Evolutionary conservation across 345 rosid genomes (phyloP), one percentile per base, ranked within the genome.

Genomic region (Camelina hispida): DNA sequence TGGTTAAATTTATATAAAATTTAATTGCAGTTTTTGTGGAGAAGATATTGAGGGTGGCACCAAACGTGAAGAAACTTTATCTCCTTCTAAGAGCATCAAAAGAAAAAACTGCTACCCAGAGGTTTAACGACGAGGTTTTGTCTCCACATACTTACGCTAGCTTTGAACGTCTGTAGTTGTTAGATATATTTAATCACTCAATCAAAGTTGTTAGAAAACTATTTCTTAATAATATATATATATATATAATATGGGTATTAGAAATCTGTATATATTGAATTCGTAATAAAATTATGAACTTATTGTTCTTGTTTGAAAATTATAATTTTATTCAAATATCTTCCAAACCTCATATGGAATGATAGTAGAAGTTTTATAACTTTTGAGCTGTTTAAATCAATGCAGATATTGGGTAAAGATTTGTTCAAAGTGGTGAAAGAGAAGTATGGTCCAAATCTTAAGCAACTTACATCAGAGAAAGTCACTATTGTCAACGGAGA

Each of bases 21-120:
- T 59, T 23, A 4, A 64, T 30, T 78, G 84, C 84, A 93, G 96
- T 91, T 78, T 84, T 91, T 55, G 72, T 85, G 82, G 98, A 93
- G 88, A 93, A 91, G 75, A 78, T 87, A 67, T 18, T 88, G 47
- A 91, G 97, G 69, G 87, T 89, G 64, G 91, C 92, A 53, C 97
- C 97, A 18, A 87, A 91, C 62, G 85, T 91, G 80, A 91, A 87
- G 88, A 93, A 81, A 76, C 63, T 93, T 4, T 91, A 87, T 77
- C 92, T 93, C 47, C 90, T 93, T 53, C 56, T 91, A 35, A 84
- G 96, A 81, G 91, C 97, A 17, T 59, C 89, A 13, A 90, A 87
- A 67, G 74, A 83, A 17, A 87, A 87, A 69, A 52, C 85, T 43
- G 98, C 91, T 37, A 57, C 79, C 2, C 87, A 79, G 17, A 88